A percentile compares a stretch with the other conserved stretches of the same genome.
These are phyloP conservation scores for Scortechinia acanthostroma DNA, from an alignment of 2,329 filamentous ascomycete genomes.

Conservation along the genomic window DNA sequence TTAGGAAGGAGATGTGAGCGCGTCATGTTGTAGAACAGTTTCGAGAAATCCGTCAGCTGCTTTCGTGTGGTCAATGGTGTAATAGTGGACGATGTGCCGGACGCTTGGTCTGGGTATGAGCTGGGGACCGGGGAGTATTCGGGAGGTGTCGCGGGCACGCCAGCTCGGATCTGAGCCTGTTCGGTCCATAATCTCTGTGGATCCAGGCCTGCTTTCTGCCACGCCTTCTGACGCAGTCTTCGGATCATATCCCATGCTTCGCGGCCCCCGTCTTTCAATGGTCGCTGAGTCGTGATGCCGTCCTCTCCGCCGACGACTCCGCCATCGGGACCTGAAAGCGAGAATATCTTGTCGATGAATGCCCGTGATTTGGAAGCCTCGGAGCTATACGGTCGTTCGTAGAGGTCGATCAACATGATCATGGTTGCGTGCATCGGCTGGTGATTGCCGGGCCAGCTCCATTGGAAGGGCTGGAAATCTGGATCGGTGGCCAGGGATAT, in stretches of 20 bases:
- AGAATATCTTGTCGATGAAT: constrained; percentile 34
- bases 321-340: constrained; percentile 30
- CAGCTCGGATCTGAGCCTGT: constrained; percentile 28
- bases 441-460: constrained; percentile 35
- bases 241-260: constrained; percentile 38
- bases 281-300: constrained; percentile 28
- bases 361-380: constrained; percentile 32
- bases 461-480: constrained; percentile 35
- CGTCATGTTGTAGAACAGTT: constrained; percentile 22
- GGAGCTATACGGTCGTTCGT: constrained; percentile 31
- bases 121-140: too few species aligned
- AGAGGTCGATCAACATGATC: constrained; percentile 37
- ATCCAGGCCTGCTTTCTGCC: constrained; percentile 35
- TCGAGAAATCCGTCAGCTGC: constrained; percentile 18
- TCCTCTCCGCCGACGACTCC: constrained; percentile 34
- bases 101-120: too few species aligned
- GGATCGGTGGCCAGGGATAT: constrained; percentile 33
- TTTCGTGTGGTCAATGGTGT: too few species aligned
- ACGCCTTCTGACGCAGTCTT: constrained; percentile 32
- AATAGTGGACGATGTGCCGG: background rate
- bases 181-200: constrained; percentile 34
- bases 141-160: constrained; percentile 11
- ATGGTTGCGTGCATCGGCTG: constrained; percentile 33
- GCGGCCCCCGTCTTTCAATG: constrained; percentile 33
- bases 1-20: constrained; percentile 15